A percentile compares a stretch with the other conserved stretches of the same genome.
phyloP scores from a whole-genome alignment of 176 grass and related monocot species.

The Chrysopogon serrulatus region DNA sequence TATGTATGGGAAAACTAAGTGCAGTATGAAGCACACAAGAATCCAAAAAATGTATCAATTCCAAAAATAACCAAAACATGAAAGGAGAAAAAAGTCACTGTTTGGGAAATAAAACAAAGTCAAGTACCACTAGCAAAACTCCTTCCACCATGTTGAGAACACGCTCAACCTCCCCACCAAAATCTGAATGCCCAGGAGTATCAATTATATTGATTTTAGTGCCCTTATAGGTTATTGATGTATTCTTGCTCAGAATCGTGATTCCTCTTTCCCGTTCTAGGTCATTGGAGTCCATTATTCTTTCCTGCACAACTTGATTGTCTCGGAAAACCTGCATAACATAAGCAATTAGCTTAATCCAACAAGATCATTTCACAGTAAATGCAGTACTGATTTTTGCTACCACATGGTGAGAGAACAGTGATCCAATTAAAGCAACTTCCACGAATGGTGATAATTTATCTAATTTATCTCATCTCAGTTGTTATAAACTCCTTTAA shows the following conservation, averaged over 20 bases:
- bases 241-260: slow-evolving; percentile 99
- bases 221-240: slow-evolving; percentile 95
- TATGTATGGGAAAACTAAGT: neutral
- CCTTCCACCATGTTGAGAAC: slow-evolving; percentile 99
- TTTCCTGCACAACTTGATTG: slow-evolving; percentile 93
- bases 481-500: slow-evolving; percentile 20
- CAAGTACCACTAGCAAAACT: slow-evolving; percentile 91
- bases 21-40: slow-evolving; percentile 2
- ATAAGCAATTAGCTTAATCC: slow-evolving; percentile 29
- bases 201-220: slow-evolving; percentile 99
- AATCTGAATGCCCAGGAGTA: slow-evolving; percentile 96
- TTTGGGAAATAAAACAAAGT: neutral
- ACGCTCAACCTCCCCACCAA: slow-evolving; percentile 95
- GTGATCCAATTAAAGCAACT: slow-evolving; percentile 14
- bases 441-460: neutral
- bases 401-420: neutral
- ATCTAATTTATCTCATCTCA: neutral
- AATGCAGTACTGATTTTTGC: slow-evolving; percentile 14
- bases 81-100: neutral
- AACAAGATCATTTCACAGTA: neutral
- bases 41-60: neutral
- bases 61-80: neutral
- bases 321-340: slow-evolving; percentile 88
- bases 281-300: slow-evolving; percentile 99
- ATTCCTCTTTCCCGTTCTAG: slow-evolving; percentile 97